These are phyloP conservation scores for Coelastrella sp. DNA, from an alignment of 139 green algal genomes.

Conservation along the genomic window DNA sequence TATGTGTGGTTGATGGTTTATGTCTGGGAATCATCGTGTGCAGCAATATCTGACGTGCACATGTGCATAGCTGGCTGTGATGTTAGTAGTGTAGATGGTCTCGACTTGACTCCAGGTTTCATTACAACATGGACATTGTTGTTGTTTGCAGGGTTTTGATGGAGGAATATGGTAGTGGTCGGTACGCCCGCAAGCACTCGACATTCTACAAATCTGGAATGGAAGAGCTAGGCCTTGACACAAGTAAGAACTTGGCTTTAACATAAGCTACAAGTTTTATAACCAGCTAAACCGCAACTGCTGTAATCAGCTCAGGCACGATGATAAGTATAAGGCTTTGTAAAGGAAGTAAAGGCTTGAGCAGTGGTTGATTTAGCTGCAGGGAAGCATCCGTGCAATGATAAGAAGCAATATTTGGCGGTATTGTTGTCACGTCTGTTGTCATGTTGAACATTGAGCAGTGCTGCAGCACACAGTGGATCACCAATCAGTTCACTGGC, in stretches of 20 bases:
- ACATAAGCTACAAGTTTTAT: too few relatives aligned
- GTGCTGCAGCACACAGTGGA: background rate
- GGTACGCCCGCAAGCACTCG: conserved; percentile 69
- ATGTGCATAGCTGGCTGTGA: too few relatives aligned
- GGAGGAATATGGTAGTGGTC: conserved; percentile 73
- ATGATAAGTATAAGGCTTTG: too few relatives aligned
- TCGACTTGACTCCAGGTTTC: background rate
- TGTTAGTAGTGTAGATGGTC: too few relatives aligned
- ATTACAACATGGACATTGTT: background rate
- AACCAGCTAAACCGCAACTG: too few relatives aligned
- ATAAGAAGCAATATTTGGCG: background rate
- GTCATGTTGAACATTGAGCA: background rate
- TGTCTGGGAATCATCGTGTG: background rate
- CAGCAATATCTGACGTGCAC: too few relatives aligned
- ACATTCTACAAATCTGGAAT: conserved; percentile 76
- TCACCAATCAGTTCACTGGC: too few relatives aligned
- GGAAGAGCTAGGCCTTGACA: conserved; percentile 64
- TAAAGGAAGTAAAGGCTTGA: too few relatives aligned
- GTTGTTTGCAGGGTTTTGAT: conserved; percentile 35
- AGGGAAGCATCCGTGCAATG: background rate
- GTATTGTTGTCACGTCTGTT: too few relatives aligned
- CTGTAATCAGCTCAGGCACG: too few relatives aligned
- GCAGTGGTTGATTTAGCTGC: too few relatives aligned
- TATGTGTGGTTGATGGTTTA: background rate
- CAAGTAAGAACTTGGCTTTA: conserved; percentile 9